Conservation (phyloP, 768 basidiomycete species). For the Tricholoma furcatifolium region DNA sequence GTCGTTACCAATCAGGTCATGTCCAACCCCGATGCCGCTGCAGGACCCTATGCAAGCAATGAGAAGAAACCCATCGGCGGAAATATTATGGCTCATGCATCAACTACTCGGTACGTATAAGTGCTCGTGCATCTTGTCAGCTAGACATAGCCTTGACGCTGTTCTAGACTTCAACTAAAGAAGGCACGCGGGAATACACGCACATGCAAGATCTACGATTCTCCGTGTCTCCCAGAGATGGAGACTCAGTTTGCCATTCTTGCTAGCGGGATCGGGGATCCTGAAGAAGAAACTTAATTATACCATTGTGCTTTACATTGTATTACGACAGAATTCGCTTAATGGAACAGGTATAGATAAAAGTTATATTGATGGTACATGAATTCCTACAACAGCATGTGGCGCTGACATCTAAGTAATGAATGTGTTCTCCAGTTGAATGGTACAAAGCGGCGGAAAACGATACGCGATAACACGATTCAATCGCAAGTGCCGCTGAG, state of each 20-base stretch:
- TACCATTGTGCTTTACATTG: not conserved
- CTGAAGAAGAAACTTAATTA: conserved; percentile 75
- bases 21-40: conserved; percentile 95
- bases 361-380: conserved; percentile 21
- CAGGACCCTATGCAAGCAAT: conserved; percentile 83
- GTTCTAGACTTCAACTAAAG: conserved; percentile 76
- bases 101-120: conserved; percentile 79
- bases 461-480: conserved; percentile 14
- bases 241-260: conserved; percentile 96
- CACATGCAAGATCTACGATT: conserved; percentile 96
- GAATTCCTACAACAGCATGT: conserved; percentile 22
- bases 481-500: conserved; percentile 11
- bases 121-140: not conserved
- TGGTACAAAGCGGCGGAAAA: conserved; percentile 31
- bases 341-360: conserved; percentile 8
- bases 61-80: conserved; percentile 99
- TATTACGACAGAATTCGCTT: not conserved
- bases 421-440: conserved; percentile 47
- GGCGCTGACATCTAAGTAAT: conserved; percentile 22
- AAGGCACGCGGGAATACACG: conserved; percentile 92
- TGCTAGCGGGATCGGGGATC: conserved; percentile 88
- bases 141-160: conserved; percentile 8
- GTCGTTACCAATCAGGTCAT: conserved; percentile 99
- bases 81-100: conserved; percentile 99
- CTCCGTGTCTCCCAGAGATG: conserved; percentile 94